A percentile compares a stretch with the other conserved stretches of the same genome.
Conservation (phyloP, 164 flowering plant species). For the Cinnamomum chago region DNA sequence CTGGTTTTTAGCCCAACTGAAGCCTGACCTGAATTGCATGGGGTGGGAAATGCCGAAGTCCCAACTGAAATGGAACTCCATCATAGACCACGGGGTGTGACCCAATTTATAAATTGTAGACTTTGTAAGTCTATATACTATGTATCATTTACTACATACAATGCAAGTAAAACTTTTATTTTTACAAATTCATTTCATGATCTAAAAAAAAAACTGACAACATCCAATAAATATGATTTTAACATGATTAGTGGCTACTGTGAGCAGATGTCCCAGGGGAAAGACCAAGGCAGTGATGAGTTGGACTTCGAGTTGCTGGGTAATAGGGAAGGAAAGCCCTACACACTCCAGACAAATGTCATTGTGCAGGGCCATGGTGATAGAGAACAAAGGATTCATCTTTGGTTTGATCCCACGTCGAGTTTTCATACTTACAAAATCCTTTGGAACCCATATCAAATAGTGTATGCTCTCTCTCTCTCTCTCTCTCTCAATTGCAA, state of each 20-base stretch:
- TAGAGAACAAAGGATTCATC: conserved; percentile 50
- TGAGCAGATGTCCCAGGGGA: conserved; percentile 33
- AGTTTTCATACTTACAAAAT: conserved; percentile 50
- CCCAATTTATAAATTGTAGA: no score
- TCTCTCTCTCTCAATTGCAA: conserved; percentile 2
- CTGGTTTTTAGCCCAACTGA: no score
- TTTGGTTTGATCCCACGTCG: conserved; percentile 69
- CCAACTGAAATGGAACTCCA: no score
- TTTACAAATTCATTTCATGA: no score
- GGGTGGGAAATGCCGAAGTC: no score
- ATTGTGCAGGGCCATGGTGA: conserved; percentile 43
- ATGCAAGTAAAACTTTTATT: no score
- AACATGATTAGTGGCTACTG: not conserved
- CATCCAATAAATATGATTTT: not conserved
- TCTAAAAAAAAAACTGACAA: no score
- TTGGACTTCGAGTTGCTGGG: conserved; percentile 82
- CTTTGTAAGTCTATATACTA: no score
- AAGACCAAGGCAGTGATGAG: conserved; percentile 41
- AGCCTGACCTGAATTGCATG: no score
- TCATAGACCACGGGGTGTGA: no score
- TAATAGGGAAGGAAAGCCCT: conserved; percentile 49
- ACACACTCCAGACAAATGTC: conserved; percentile 61
- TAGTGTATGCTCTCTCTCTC: conserved; percentile 35
- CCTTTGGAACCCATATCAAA: conserved; percentile 67
- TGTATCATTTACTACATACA: no score